phyloP scores from a whole-genome alignment of 2,329 filamentous ascomycete species.

The Diaporthe australafricana region DNA sequence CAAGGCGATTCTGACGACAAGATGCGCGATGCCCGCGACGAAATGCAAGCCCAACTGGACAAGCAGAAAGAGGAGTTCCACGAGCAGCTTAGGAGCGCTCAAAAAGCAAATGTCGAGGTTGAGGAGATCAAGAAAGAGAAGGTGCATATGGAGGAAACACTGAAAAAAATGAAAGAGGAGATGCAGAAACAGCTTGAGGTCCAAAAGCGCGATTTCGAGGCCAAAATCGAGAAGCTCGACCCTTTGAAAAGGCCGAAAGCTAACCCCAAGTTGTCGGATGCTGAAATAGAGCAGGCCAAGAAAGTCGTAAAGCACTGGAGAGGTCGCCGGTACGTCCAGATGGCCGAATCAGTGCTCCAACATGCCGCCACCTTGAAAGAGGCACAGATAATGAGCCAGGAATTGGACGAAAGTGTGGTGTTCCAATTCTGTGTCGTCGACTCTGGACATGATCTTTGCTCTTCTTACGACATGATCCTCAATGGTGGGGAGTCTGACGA shows the following conservation, averaged over 20 bases:
- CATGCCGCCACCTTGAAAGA: conserved; percentile 91
- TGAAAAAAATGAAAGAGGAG: conserved; percentile 83
- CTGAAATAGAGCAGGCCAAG: conserved; percentile 78
- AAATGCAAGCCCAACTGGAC: conserved; percentile 85
- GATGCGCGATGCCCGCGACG: conserved; percentile 80
- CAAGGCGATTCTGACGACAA: conserved; percentile 81
- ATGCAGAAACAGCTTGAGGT: conserved; percentile 88
- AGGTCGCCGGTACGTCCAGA: conserved; percentile 86
- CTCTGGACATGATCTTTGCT: conserved; percentile 86
- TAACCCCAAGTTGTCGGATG: conserved; percentile 74
- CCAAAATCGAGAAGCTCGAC: conserved; percentile 82
- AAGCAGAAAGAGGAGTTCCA: conserved; percentile 86
- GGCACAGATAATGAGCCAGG: conserved; percentile 97
- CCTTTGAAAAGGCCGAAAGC: conserved; percentile 71
- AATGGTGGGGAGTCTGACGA: conserved; percentile 91
- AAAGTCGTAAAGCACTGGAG: conserved; percentile 80
- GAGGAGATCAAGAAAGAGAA: conserved; percentile 89
- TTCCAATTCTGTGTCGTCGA: conserved; percentile 97
- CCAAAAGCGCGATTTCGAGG: conserved; percentile 87
- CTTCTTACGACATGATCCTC: conserved; percentile 95
- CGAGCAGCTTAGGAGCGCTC: conserved; percentile 79
- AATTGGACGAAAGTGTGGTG: conserved; percentile 90
- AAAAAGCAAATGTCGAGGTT: conserved; percentile 80
- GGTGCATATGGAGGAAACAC: conserved; percentile 82
- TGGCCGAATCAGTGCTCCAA: conserved; percentile 92